These are phyloP conservation scores for Rhizophlyctis rosea DNA, from an alignment of 192 early-diverging fungal genomes.

Conservation along the genomic window DNA sequence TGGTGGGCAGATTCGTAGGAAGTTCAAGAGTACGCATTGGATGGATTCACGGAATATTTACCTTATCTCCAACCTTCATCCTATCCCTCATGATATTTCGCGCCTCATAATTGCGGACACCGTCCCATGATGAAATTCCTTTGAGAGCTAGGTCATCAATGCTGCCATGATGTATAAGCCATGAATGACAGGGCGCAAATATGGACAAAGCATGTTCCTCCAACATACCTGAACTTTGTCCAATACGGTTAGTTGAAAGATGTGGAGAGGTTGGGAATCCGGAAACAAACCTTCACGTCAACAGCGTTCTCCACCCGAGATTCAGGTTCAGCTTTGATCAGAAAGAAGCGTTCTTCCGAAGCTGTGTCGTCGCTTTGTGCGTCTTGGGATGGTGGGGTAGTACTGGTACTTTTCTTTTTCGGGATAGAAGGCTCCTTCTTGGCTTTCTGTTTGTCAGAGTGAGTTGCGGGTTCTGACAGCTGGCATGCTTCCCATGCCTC, in stretches of 20 bases:
- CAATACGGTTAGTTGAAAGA: too few relatives aligned
- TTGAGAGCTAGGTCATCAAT: constrained; percentile 63
- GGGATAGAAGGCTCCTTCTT: not conserved
- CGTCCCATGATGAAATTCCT: constrained; percentile 69
- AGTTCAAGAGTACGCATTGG: too few relatives aligned
- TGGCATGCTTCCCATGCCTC: not conserved
- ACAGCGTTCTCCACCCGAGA: constrained; percentile 59
- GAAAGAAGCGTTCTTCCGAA: constrained; percentile 48
- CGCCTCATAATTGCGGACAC: constrained; percentile 80
- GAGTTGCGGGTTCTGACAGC: not conserved
- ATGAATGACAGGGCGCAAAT: constrained; percentile 41
- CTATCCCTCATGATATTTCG: constrained; percentile 73
- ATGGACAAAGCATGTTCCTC: not conserved
- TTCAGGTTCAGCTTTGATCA: constrained; percentile 81
- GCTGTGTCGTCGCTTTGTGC: too few relatives aligned
- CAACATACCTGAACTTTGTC: not conserved
- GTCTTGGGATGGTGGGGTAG: too few relatives aligned
- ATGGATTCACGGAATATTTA: constrained; percentile 1
- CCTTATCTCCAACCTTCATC: constrained; percentile 69
- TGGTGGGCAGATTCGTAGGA: too few relatives aligned
- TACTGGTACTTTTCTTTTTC: not conserved
- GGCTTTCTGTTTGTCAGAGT: not conserved
- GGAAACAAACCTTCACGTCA: constrained; percentile 52
- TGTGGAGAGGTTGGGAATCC: too few relatives aligned
- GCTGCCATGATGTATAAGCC: too few relatives aligned